Evolutionary conservation across 2,329 filamentous ascomycete genomes (phyloP).

Genomic region (Penicillium fuscoglaucum): DNA sequence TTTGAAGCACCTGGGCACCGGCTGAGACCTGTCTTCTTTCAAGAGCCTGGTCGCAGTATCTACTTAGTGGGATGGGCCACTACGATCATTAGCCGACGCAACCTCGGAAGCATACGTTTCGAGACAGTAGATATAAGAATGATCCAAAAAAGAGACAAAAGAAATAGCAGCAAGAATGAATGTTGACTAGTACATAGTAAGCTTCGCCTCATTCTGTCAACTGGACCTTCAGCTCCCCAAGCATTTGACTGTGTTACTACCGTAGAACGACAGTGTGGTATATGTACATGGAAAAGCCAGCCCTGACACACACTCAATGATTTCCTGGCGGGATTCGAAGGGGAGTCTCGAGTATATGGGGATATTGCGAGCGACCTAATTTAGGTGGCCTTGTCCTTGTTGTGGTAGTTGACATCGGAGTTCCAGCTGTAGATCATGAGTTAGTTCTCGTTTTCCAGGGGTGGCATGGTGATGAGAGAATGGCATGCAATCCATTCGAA

Average conservation of each 20-base stretch:
- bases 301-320: conserved; percentile 7
- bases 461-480: not conserved
- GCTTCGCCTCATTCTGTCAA: conserved; percentile 27
- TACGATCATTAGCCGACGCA: not conserved
- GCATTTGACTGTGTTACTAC: conserved; percentile 14
- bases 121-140: not conserved
- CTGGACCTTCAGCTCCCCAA: conserved; percentile 12
- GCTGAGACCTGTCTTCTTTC: not conserved
- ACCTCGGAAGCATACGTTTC: not conserved
- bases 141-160: conserved; percentile 12
- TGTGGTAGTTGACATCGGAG: conserved; percentile 92
- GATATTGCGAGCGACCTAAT: not conserved
- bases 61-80: not conserved
- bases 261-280: conserved; percentile 25
- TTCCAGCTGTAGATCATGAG: conserved; percentile 71
- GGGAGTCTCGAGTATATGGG: not conserved
- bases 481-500: not conserved
- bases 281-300: conserved; percentile 34
- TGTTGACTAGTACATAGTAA: conserved; percentile 14
- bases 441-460: conserved; percentile 16
- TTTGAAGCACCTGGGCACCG: not conserved
- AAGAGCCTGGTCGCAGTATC: not conserved
- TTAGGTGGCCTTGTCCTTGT: conserved; percentile 71
- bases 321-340: conserved; percentile 7
- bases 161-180: conserved; percentile 17